phyloP scores from a whole-genome alignment of 225 moss, liverwort and hornwort species.

The Pseudisothecium myosuroides region DNA sequence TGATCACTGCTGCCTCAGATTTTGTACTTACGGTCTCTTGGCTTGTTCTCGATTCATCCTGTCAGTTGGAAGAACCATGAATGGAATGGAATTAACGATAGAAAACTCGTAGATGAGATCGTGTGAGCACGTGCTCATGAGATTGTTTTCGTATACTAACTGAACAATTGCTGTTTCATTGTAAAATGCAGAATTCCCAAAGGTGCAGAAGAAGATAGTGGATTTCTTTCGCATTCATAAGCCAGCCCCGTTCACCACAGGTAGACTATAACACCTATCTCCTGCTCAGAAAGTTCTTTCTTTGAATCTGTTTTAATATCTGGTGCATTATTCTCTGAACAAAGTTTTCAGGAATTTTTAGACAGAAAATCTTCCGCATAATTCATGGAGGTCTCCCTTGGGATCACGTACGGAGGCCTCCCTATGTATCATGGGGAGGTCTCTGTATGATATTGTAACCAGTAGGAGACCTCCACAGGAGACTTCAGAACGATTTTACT shows the following conservation, averaged over 20 bases:
- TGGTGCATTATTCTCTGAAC: neutral
- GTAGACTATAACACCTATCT: neutral
- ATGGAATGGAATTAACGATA: neutral
- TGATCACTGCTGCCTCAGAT: neutral
- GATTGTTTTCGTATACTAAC: neutral
- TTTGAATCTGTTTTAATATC: neutral
- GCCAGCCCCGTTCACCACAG: slow-evolving; percentile 23
- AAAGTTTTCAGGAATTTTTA: neutral
- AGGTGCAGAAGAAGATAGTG: slow-evolving; percentile 77
- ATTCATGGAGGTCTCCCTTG: neutral
- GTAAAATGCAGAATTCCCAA: slow-evolving; percentile 63
- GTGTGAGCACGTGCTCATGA: neutral
- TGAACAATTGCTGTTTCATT: neutral
- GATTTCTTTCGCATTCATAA: slow-evolving; percentile 89
- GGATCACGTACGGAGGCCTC: neutral
- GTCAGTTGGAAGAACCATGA: neutral
- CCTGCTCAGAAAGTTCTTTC: neutral
- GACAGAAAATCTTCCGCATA: neutral
- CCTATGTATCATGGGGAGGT: neutral
- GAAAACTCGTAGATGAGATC: neutral
- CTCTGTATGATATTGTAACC: neutral
- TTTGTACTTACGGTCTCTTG: neutral
- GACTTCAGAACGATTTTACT: neutral
- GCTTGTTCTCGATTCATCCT: neutral
- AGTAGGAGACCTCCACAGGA: neutral